phyloP scores from a whole-genome alignment of 371 early-diverging fungal genomes.

The Rhizopus delemar region DNA sequence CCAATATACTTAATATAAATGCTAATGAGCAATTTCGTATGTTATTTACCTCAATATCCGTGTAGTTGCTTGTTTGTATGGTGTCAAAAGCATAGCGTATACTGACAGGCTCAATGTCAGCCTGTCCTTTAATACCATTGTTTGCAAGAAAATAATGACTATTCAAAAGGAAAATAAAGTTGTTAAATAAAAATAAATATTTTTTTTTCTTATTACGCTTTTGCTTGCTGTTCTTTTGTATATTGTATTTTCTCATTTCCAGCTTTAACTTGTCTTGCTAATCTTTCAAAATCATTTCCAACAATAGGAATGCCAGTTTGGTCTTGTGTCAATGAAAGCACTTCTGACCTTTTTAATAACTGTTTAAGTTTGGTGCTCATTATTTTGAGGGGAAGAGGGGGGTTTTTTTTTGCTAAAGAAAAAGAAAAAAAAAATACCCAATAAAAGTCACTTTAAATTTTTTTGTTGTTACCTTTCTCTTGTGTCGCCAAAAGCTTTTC shows the following conservation, averaged over 20 bases:
- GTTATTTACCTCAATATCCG: conserved; percentile 19
- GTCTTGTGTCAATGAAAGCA: conserved; percentile 4
- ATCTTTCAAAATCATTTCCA: conserved; percentile 12
- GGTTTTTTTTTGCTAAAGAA: too few species aligned
- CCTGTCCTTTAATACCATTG: conserved; percentile 38
- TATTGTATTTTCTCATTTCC: conserved; percentile 14
- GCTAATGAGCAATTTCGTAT: neutral
- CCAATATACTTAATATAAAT: neutral
- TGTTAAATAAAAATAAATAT: neutral
- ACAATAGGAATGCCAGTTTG: neutral
- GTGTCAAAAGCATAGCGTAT: conserved; percentile 11
- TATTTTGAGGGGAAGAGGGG: neutral
- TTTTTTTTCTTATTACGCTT: conserved; percentile 18
- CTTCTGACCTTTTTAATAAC: conserved; percentile 9
- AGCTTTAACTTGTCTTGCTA: conserved; percentile 8
- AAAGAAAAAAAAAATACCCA: neutral
- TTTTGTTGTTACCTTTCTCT: conserved; percentile 2
- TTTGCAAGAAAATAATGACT: conserved; percentile 50
- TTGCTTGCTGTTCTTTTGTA: conserved; percentile 23
- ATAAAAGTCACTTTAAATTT: conserved; percentile 4
- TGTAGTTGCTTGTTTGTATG: conserved; percentile 14
- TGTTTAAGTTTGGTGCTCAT: conserved; percentile 14
- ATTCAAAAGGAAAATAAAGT: neutral
- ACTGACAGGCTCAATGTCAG: conserved; percentile 8
- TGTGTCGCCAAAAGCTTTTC: neutral